Conservation (phyloP, 176 grass and related monocot genomes). For the Tillandsia fasciculata region DNA sequence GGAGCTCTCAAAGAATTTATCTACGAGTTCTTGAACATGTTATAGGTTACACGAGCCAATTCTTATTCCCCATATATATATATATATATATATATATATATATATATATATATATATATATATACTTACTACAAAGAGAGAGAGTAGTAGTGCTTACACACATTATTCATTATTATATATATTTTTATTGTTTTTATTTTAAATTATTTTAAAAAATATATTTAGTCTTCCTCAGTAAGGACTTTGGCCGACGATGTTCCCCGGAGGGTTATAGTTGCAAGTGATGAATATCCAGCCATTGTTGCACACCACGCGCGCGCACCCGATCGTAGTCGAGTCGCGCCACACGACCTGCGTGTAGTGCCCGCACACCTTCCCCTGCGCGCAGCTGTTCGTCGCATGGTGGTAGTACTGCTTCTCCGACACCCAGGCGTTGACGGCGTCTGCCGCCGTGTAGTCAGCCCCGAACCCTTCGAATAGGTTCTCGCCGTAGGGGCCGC, state of each 20-base stretch:
- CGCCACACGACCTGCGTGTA: slow-evolving; percentile 10
- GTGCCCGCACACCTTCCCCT: slow-evolving; percentile 6
- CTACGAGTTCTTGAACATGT: no score
- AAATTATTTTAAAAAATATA: no score
- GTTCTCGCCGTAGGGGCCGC: slow-evolving; percentile 28
- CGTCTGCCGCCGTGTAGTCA: slow-evolving; percentile 8
- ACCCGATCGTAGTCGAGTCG: slow-evolving; percentile 8
- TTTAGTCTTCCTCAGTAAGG: slow-evolving; percentile 27
- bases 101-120: no score
- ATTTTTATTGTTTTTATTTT: not conserved
- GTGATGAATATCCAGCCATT: slow-evolving; percentile 16
- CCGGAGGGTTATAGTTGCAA: slow-evolving; percentile 15
- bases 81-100: no score
- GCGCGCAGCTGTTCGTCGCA: slow-evolving; percentile 1
- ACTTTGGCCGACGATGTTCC: slow-evolving; percentile 9
- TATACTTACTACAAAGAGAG: not conserved
- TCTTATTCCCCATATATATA: no score
- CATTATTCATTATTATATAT: not conserved
- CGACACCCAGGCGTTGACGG: slow-evolving; percentile 4
- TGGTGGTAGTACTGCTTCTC: slow-evolving; percentile 18
- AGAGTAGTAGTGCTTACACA: not conserved
- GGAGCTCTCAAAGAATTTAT: no score
- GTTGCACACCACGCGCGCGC: slow-evolving; percentile 10
- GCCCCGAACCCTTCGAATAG: slow-evolving; percentile 2
- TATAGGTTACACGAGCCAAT: no score